A percentile compares a stretch with the other conserved stretches of the same genome.
Evolutionary conservation across 1,284 basidiomycete species (phyloP).

Genomic region (Trichosporon ovoides): DNA sequence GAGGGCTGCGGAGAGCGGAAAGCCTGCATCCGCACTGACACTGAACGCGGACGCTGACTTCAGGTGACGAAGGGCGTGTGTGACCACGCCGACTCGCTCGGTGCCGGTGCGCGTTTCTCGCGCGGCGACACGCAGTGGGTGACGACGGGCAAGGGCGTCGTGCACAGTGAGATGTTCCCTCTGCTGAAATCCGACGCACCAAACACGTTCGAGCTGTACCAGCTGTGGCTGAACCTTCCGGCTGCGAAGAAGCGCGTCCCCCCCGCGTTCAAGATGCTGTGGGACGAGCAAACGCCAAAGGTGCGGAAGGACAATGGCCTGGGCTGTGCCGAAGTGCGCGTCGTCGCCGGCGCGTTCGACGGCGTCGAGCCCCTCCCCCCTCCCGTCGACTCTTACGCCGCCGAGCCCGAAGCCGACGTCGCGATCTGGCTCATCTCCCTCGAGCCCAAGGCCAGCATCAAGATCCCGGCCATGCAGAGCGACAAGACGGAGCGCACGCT

Average conservation of each 20-base stretch:
- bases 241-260: conserved; percentile 11
- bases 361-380: conserved; percentile 8
- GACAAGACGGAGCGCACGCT: conserved; percentile 11
- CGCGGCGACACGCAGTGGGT: conserved; percentile 23
- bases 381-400: conserved; percentile 6
- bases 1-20: too few species aligned
- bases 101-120: conserved; percentile 16
- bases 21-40: too few species aligned
- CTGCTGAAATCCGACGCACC: conserved; percentile 7
- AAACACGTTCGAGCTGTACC: conserved; percentile 19
- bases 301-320: neutral
- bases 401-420: conserved; percentile 9
- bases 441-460: conserved; percentile 8
- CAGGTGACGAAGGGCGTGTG: conserved; percentile 8
- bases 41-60: neutral
- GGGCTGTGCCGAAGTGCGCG: conserved; percentile 3
- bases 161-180: conserved; percentile 21
- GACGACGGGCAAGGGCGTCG: conserved; percentile 17
- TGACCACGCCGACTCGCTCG: conserved; percentile 19
- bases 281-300: conserved; percentile 15
- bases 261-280: conserved; percentile 20
- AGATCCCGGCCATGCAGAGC: conserved; percentile 6
- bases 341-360: conserved; percentile 14
- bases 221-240: conserved; percentile 21
- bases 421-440: conserved; percentile 16